Evolutionary conservation across 768 basidiomycete genomes (phyloP).

Genomic region (Termitomyces bulborhizus): DNA sequence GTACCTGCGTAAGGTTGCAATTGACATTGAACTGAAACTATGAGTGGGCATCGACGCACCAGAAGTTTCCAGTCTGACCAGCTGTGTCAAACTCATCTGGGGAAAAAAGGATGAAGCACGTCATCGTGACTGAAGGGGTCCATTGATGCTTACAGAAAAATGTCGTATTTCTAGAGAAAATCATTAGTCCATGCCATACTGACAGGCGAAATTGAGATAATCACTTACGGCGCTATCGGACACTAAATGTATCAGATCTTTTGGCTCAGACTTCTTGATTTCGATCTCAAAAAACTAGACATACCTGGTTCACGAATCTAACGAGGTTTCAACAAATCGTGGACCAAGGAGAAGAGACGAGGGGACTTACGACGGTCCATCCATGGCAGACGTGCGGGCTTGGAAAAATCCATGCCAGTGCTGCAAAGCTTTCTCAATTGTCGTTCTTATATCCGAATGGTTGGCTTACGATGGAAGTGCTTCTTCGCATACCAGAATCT

Average conservation of each 20-base stretch:
- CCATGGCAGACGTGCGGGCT: slow-evolving; percentile 26
- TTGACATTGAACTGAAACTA: slow-evolving; percentile 1
- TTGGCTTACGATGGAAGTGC: slow-evolving; percentile 17
- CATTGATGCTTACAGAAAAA: slow-evolving; percentile 9
- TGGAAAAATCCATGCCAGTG: slow-evolving; percentile 32
- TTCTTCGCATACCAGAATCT: slow-evolving; percentile 19
- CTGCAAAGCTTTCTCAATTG: slow-evolving; percentile 2
- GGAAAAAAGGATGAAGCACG: slow-evolving; percentile 13
- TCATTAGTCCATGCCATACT: not conserved
- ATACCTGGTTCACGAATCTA: slow-evolving; percentile 37
- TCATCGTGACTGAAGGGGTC: not conserved
- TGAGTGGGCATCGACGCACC: not conserved
- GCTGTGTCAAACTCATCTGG: slow-evolving; percentile 20
- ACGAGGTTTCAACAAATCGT: not conserved
- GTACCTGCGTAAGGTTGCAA: slow-evolving; percentile 13
- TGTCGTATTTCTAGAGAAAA: slow-evolving; percentile 18
- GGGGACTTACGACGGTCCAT: slow-evolving; percentile 24
- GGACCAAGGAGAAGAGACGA: not conserved
- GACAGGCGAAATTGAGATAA: not conserved
- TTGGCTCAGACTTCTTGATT: not conserved
- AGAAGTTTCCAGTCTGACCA: slow-evolving; percentile 23
- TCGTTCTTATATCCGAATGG: not conserved
- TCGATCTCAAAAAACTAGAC: not conserved
- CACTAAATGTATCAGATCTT: slow-evolving; percentile 17
- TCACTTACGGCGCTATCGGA: slow-evolving; percentile 26